These are phyloP conservation scores for Nicotiana undulata DNA, from an alignment of 257 asterid genomes.

Conservation along the genomic window DNA sequence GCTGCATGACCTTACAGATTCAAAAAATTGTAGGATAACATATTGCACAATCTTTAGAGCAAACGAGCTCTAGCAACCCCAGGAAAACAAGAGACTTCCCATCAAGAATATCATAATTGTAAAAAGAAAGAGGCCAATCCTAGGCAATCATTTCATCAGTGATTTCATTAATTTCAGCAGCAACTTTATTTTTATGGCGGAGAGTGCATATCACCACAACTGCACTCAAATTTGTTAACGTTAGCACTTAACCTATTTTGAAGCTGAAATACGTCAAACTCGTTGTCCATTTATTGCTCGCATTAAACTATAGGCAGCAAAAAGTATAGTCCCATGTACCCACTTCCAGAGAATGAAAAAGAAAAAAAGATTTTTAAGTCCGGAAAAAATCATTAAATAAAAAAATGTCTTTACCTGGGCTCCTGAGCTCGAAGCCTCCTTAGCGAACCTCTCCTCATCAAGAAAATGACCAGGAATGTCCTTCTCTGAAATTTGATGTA, in stretches of 20 bases:
- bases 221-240: background rate
- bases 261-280: background rate
- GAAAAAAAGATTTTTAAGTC: background rate
- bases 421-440: constrained; percentile 85
- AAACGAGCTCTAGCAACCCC: background rate
- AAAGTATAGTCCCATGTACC: background rate
- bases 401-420: constrained; percentile 45
- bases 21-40: background rate
- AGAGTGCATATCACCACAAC: background rate
- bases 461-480: constrained; percentile 70
- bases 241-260: background rate
- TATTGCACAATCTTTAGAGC: background rate
- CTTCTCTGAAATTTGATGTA: constrained; percentile 50
- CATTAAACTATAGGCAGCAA: background rate
- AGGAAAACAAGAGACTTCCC: too few species aligned
- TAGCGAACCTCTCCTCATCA: constrained; percentile 62
- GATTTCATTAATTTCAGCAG: background rate
- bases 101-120: background rate
- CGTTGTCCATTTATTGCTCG: background rate
- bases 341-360: background rate
- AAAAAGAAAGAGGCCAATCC: background rate
- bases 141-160: background rate
- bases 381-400: background rate
- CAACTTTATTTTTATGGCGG: background rate
- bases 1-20: background rate